A percentile compares a stretch with the other conserved stretches of the same genome.
Conservation (phyloP, 495 filamentous ascomycete species). For the Penicillium bialowiezense region DNA sequence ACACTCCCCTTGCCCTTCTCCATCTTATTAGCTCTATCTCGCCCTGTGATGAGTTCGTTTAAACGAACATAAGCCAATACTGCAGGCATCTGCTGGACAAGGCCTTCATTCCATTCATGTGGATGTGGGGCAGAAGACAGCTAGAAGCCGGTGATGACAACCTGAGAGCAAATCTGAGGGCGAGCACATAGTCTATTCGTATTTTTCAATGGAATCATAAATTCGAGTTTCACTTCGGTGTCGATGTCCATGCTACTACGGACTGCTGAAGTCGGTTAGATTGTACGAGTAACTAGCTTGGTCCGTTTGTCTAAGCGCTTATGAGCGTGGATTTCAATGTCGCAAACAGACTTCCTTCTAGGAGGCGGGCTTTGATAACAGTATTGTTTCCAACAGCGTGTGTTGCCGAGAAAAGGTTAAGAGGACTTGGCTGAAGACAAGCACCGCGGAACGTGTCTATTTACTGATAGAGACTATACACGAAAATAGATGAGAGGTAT, state of each 20-base stretch:
- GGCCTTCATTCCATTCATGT: neutral
- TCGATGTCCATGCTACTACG: too few species aligned
- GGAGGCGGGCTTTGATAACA: too few species aligned
- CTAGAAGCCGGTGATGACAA: conserved; percentile 10
- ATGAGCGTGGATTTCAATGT: too few species aligned
- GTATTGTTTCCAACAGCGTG: too few species aligned
- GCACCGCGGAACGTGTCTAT: neutral
- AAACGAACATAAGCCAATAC: conserved; percentile 23
- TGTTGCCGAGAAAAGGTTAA: too few species aligned
- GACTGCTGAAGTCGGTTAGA: too few species aligned
- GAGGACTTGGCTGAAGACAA: too few species aligned
- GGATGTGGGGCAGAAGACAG: neutral
- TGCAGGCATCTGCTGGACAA: conserved; percentile 19
- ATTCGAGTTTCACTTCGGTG: neutral
- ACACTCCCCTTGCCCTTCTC: too few species aligned
- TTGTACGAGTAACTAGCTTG: too few species aligned
- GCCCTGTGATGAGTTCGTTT: conserved; percentile 19
- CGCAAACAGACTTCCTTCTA: too few species aligned
- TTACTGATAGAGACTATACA: neutral
- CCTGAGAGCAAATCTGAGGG: conserved; percentile 15
- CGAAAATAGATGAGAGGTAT: conserved; percentile 2
- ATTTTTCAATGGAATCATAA: neutral
- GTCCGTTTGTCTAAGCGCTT: too few species aligned
- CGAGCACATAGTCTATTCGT: neutral
- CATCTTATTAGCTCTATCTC: neutral